Base-by-base conservation (phyloP, 2,329 filamentous ascomycete genomes). In the Rhynchosporium secalis region DNA sequence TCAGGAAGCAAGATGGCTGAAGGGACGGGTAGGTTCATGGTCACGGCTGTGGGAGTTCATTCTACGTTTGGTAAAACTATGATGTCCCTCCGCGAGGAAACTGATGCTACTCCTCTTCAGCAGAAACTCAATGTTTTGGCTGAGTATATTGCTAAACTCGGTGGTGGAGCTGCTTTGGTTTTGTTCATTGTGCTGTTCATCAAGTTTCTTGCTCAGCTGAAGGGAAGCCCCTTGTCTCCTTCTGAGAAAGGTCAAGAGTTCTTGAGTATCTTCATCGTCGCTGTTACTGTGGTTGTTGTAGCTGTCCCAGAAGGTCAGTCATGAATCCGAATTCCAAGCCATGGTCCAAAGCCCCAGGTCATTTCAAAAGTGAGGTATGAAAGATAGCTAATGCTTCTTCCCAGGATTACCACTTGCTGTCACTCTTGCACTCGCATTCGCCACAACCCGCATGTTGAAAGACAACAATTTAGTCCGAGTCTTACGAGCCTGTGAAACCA, bases 141-240 rank as follows among this genome's bases (percentile, higher is more conserved):
- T 7, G 89, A 90, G 69, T 88, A 90, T 70, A 91, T 93, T 67
- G 86, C 86, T 12, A 89, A 88, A 71, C 79, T 88, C 40, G 86
- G 86, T 75, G 83, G 86, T 66, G 83, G 83, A 60, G 85, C 89
- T 49, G 89, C 88, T 36, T 75, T 90, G 10, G 75, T 92, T 13
- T 79, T 92, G n/a, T 92, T 92, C 71, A 77, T 91, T 51, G 87
- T 91, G 3, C 79, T 91, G 3, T 84, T 92, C 69, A 91, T 92
- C 78, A 88, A 90, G 69, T 92, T 91, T 72, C 74, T 88, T 13
- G 87, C 82, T 29, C 74, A 80, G 20, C 78, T 91, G 6, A 80
- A 81, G 3, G 69, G 75, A 15, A 84, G 81, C 68, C 61, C 69
- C 20, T 74, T 69, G 0, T 73, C 76, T 0, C 77, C 83, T 1